Evolutionary conservation across 495 filamentous ascomycete species (phyloP), one percentile per base, ranked within the genome.

Genomic region (Aspergillus bertholletiae): DNA sequence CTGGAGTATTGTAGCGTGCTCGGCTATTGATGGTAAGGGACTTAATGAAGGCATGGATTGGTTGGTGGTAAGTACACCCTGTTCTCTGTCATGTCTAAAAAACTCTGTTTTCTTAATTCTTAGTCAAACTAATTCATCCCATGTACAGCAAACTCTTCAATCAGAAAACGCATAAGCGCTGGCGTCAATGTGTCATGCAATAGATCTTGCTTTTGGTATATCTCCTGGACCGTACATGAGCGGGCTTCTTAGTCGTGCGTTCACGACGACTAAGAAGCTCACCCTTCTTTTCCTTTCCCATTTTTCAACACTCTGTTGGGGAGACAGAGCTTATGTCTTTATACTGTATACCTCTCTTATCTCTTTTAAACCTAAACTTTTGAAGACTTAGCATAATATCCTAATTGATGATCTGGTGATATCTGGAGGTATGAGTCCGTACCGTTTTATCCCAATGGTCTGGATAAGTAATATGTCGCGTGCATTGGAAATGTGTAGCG

Each of bases 1-100:
- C 79, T 98, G 94, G 94, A 97, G 90, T 66, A 97, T 98, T 66
- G 90, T 97, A 60, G 92, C 91, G 20, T 98, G 94, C 72, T 93
- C 88, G 64, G 95, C 95, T 23, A 91, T 98, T 51, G 94, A 96
- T 64, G 94, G 94, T 26, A 89, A 89, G 56, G 94, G 94, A 62
- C 86, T 98, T 23, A 87, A 84, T 51, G 94, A 98, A 68, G 94
- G 94, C 46, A 98, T 98, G 94, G 92, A 98, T 74, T 98, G 94
- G 94, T 73, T 98, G 66, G 91, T 94, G 82, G 92, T 96, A 74
- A 77, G 90, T 86, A 48, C 27, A 7, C 26, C 13, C 17, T 0
- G 24, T 21, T 30, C 43, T 22, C 9, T 15, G 34, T n/a, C 34
- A n/a, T 5, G 9, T n/a, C 17, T 15, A 5, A 15, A 37, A 37